These are phyloP conservation scores for Aspergillus persii DNA, from an alignment of 2,329 filamentous ascomycete genomes.

Conservation along the genomic window DNA sequence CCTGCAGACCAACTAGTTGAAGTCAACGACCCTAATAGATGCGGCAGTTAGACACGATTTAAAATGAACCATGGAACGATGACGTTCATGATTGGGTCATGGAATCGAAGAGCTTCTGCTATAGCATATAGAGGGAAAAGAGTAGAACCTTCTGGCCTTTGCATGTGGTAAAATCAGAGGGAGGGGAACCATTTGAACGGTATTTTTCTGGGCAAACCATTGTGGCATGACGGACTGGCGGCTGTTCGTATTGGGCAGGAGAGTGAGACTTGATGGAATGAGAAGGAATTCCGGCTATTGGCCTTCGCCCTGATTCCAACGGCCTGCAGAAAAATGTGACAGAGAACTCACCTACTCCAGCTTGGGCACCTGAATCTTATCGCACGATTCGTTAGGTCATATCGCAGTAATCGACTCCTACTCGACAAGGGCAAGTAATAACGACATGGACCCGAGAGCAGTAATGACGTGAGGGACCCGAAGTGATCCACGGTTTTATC, in stretches of 20 bases:
- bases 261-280: conserved; percentile 6
- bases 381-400: neutral
- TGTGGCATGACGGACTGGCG: neutral
- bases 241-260: neutral
- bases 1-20: conserved; percentile 4
- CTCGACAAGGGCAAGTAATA: neutral
- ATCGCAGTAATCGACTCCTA: neutral
- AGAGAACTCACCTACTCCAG: conserved; percentile 3
- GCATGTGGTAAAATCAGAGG: neutral
- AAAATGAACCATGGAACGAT: conserved; percentile 10
- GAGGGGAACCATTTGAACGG: neutral
- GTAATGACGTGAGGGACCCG: neutral
- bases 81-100: conserved; percentile 17
- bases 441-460: conserved; percentile 7
- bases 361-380: neutral
- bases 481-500: conserved; percentile 10
- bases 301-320: conserved; percentile 1
- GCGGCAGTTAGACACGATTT: conserved; percentile 12
- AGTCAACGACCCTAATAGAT: conserved; percentile 11
- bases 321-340: neutral
- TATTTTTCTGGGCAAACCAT: neutral
- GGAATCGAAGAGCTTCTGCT: conserved; percentile 3
- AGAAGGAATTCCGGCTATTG: conserved; percentile 6
- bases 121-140: conserved; percentile 8
- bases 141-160: conserved; percentile 20